phyloP scores from a whole-genome alignment of 768 basidiomycete species.

The Sporobolomyces roseus region DNA sequence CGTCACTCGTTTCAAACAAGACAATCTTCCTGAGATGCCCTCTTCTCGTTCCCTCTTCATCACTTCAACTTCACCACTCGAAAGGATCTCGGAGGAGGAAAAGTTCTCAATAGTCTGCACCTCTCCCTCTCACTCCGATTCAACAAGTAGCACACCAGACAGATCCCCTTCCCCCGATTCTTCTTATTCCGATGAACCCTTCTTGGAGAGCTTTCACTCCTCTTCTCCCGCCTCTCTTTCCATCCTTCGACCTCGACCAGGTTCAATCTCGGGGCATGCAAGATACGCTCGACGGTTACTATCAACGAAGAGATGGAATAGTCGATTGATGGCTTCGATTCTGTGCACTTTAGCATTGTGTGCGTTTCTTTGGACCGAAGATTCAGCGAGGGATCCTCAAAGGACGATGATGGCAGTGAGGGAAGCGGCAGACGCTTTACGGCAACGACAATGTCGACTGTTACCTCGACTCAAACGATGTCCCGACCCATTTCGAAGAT shows the following conservation, averaged over 20 bases:
- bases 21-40: too few relatives aligned
- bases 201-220: slow-evolving; percentile 4
- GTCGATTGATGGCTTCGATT: neutral
- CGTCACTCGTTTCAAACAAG: too few relatives aligned
- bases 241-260: too few relatives aligned
- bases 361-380: neutral
- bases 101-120: neutral
- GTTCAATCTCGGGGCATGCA: slow-evolving; percentile 2
- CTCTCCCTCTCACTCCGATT: neutral
- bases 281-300: neutral
- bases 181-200: slow-evolving; percentile 7
- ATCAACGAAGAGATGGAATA: slow-evolving; percentile 1
- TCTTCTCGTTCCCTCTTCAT: too few relatives aligned
- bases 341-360: neutral
- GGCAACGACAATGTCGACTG: slow-evolving; percentile 11
- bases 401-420: slow-evolving; percentile 3
- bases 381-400: neutral
- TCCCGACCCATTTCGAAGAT: slow-evolving; percentile 10
- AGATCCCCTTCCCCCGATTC: slow-evolving; percentile 15
- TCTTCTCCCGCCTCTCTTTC: neutral
- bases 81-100: slow-evolving; percentile 10
- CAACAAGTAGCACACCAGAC: neutral
- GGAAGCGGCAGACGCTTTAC: neutral
- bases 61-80: neutral
- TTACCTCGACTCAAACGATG: slow-evolving; percentile 4